Evolutionary conservation across 2,329 filamentous ascomycete species (phyloP), one percentile per base, ranked within the genome.

Genomic region (Onygenales sp.): DNA sequence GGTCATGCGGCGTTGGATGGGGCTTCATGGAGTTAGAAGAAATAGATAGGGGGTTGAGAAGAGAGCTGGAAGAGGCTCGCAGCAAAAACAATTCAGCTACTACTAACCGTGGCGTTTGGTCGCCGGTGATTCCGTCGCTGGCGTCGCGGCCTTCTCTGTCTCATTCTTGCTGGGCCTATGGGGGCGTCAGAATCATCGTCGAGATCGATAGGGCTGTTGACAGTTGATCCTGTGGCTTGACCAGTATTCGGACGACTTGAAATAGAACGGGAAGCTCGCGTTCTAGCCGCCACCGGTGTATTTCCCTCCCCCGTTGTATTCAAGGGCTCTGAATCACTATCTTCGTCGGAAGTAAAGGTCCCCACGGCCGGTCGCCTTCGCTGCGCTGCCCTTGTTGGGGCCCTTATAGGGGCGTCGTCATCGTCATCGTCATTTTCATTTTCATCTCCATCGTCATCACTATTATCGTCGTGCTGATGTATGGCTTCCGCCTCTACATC

Each of bases 331-430:
- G 4, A 27, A 27, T 27, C 21, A 27, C 21, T 27, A 27, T 27
- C 21, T 5, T 27, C 21, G 21, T 27, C 21, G 21, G 21, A 27
- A 27, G 21, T 27, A 27, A 4, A 27, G 21, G 21, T 27, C 21
- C 21, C 21, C 21, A 1, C 3, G 21, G 4, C 21, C 21, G 21
- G 21, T 27, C 49, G 56, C 34, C 60, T 54, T 48, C 59, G 53
- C 27, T 61, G 61, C 14, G 51, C 43, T 33, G 56, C 44, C 55
- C 60, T 58, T 56, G 61, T 56, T 51, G 60, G 51, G 7, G 62
- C 58, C 7, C 61, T 58, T 37, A 63, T 55, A 7, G 62, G 62
- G 40, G 59, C 57, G 37, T 63, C 60, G 5, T 63, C 61, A 33
- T 62, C 62, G 9, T 51, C 27, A 10, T 51, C 49, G 3, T 27